phyloP scores from a whole-genome alignment of 2,329 filamentous ascomycete genomes.

The Cercospora zeina region DNA sequence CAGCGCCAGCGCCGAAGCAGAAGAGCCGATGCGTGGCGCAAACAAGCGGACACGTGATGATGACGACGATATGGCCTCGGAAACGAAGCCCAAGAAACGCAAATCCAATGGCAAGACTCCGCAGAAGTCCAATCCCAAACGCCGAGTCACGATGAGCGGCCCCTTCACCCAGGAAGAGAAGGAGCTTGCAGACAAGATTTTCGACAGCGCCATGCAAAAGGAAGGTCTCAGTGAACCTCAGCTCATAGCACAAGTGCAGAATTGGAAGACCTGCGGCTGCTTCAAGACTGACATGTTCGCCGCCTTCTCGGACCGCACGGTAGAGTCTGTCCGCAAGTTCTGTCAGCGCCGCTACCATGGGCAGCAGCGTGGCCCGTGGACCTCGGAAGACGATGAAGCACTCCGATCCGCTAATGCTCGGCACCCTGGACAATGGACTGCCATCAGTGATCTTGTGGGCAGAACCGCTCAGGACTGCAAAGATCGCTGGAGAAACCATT shows the following conservation, averaged over 20 bases:
- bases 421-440: constrained; percentile 60
- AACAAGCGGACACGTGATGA: constrained; percentile 1
- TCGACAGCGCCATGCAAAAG: constrained; percentile 26
- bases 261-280: constrained; percentile 39
- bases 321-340: constrained; percentile 43
- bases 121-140: constrained; percentile 3
- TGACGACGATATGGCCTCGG: background rate
- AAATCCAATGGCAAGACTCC: background rate
- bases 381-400: constrained; percentile 58
- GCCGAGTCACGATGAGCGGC: constrained; percentile 16
- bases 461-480: constrained; percentile 66
- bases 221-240: constrained; percentile 26
- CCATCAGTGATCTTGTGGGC: constrained; percentile 63
- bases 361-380: constrained; percentile 61
- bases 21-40: constrained; percentile 13
- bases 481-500: constrained; percentile 69
- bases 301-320: constrained; percentile 40
- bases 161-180: constrained; percentile 32
- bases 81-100: constrained; percentile 13
- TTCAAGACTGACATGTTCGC: constrained; percentile 34
- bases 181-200: constrained; percentile 33
- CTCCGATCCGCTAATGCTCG: constrained; percentile 51
- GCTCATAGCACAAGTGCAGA: constrained; percentile 29
- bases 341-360: constrained; percentile 67
- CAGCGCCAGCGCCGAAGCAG: background rate